Conservation (phyloP, 75 land plant species). For the Pseudotsuga menziesii region DNA sequence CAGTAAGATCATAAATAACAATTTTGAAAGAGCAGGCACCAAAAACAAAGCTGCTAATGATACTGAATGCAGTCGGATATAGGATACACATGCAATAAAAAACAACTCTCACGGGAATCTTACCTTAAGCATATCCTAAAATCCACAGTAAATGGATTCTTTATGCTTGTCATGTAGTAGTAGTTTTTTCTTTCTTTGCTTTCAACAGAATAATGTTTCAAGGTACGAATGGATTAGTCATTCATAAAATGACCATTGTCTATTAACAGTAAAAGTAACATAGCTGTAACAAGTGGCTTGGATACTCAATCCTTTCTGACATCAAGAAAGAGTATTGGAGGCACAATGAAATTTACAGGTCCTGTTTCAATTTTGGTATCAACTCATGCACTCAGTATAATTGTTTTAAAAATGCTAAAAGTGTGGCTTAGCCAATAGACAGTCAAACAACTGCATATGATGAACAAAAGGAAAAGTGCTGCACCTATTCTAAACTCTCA, state of each 20-base stretch:
- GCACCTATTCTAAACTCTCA: background rate
- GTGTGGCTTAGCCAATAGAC: background rate
- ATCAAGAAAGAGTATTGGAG: background rate
- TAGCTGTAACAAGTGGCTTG: background rate
- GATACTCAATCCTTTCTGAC: background rate
- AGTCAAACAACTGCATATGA: too few species aligned
- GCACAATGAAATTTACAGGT: background rate
- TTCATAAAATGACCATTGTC: background rate
- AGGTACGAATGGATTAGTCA: background rate
- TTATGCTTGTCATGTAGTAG: background rate
- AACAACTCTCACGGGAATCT: too few species aligned
- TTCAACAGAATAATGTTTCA: background rate
- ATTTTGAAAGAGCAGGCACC: background rate
- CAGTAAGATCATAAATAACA: background rate
- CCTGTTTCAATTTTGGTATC: background rate
- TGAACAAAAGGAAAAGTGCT: too few species aligned
- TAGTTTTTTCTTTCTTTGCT: background rate
- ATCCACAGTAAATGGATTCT: background rate
- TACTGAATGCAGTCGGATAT: background rate
- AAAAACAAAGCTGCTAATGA: background rate
- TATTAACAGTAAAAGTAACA: background rate
- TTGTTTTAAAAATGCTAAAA: background rate
- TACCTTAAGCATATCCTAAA: background rate
- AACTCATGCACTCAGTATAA: background rate
- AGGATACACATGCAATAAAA: background rate